Evolutionary conservation across 495 filamentous ascomycete genomes (phyloP), one percentile per base, ranked within the genome.

Genomic region (Oidiodendron maius): DNA sequence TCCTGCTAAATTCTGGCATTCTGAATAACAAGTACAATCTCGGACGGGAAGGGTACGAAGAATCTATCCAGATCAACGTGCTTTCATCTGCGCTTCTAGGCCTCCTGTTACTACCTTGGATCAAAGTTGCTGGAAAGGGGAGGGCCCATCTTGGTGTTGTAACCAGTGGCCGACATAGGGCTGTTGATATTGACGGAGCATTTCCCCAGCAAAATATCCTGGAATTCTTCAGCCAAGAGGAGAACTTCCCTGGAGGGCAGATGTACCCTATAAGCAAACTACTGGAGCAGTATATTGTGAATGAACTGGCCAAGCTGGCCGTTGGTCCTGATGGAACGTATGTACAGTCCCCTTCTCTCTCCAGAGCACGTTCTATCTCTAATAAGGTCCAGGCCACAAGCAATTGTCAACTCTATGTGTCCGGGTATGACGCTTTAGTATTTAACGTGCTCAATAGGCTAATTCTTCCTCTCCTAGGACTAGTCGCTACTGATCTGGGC

Each of bases 371-470:
- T 35, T 39, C 30, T 39, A 22, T 38, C 10, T 25, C 41, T 5
- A 2, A 11, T 38, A 20, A 5, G 5, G 6, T 25, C 40, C 46
- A 65, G 61, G n/a, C 64, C 66, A 2, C 56, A 67, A 12, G 70
- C 70, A 5, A 61, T 72, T 46, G 40, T 73, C 37, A 73, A 65
- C 32, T 53, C 63, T 16, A 59, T 67, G 51, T 67, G 64, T 44
- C 70, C 70, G 1, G 75, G 75, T 50, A 51, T 34, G 46, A 26
- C 2, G 10, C 35, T 22, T 10, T 40, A 40, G 3, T 17, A 30
- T 30, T 44, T 28, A 16, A 28, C 16, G 12, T 30, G 26, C 26
- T 21, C 22, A 21, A 15, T 21, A 3, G 38, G 22, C 8, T 40
- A 28, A 53, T 25, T 40, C 9, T 24, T 24, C 15, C 23, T 50